These are phyloP conservation scores for Aureobasidium sp. DNA, from an alignment of 2,329 filamentous ascomycete species.

Conservation along the genomic window DNA sequence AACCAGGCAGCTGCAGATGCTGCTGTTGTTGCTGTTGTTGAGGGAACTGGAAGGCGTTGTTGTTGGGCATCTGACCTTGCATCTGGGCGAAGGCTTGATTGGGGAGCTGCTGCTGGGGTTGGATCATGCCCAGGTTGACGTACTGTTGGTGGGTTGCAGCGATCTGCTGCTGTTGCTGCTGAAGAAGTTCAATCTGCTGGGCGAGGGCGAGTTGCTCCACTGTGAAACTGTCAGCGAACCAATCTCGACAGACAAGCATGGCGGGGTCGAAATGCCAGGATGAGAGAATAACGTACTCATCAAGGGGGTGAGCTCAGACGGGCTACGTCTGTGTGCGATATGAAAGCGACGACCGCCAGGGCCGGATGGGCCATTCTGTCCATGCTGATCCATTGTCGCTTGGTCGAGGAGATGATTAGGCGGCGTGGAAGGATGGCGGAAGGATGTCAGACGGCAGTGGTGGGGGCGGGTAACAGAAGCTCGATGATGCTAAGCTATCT, in stretches of 20 bases:
- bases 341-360: constrained; percentile 84
- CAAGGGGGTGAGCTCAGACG: constrained; percentile 91
- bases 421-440: constrained; percentile 1
- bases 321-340: constrained; percentile 94
- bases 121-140: constrained; percentile 93
- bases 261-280: not conserved
- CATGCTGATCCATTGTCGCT: constrained; percentile 40
- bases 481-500: constrained; percentile 8
- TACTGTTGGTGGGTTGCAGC: constrained; percentile 95
- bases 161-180: constrained; percentile 97
- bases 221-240: constrained; percentile 34
- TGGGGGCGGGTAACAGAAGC: not conserved
- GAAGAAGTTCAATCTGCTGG: constrained; percentile 94
- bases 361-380: constrained; percentile 46
- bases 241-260: not conserved
- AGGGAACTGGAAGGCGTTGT: constrained; percentile 79
- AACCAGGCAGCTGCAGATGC: constrained; percentile 57
- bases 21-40: constrained; percentile 64
- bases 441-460: constrained; percentile 10
- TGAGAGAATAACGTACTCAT: constrained; percentile 67
- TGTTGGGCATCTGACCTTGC: constrained; percentile 68
- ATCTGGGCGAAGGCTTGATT: constrained; percentile 66
- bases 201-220: constrained; percentile 98
- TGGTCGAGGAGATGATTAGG: not conserved
- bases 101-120: constrained; percentile 70